Percentiles rank a stretch among this genome's conserved stretches.
phyloP scores from a whole-genome alignment of 345 rosid species.

The Pistacia atlantica region DNA sequence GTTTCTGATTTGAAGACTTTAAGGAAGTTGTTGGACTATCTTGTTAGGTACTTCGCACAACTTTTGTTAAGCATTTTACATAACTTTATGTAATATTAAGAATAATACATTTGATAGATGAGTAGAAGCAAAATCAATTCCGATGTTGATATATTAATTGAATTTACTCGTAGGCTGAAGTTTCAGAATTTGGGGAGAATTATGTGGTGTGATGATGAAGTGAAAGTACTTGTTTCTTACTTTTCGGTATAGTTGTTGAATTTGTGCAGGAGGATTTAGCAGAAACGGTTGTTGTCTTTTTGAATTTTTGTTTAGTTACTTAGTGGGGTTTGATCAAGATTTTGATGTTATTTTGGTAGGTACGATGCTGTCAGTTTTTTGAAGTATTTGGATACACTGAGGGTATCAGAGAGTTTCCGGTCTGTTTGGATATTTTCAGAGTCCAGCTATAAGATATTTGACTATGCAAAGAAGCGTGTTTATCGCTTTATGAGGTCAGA shows the following conservation, averaged over 20 bases:
- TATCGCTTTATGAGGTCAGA: slow-evolving; percentile 61
- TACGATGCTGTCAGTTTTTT: slow-evolving; percentile 97
- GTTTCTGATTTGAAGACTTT: slow-evolving; percentile 98
- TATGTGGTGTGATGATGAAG: not conserved
- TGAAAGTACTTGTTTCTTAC: not conserved
- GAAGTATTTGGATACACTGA: slow-evolving; percentile 93
- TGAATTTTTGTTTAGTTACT: not conserved
- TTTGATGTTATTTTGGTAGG: slow-evolving; percentile 41
- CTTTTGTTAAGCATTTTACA: not conserved
- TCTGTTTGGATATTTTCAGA: slow-evolving; percentile 99
- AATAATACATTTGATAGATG: not conserved
- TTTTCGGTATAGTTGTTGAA: not conserved
- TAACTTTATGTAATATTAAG: not conserved
- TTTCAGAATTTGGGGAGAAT: too few species aligned
- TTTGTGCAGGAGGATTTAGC: not conserved
- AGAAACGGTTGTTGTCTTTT: not conserved
- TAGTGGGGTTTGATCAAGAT: not conserved
- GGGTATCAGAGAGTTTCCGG: slow-evolving; percentile 96
- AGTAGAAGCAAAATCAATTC: too few species aligned
- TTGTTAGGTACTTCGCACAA: slow-evolving; percentile 67
- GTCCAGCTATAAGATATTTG: slow-evolving; percentile 95
- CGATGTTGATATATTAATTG: too few species aligned
- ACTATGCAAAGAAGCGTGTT: slow-evolving; percentile 92
- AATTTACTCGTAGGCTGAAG: too few species aligned
- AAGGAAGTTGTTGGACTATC: slow-evolving; percentile 93